These are phyloP conservation scores for Phellopilus nigrolimitatus DNA, from an alignment of 1,284 basidiomycete species.

Conservation along the genomic window DNA sequence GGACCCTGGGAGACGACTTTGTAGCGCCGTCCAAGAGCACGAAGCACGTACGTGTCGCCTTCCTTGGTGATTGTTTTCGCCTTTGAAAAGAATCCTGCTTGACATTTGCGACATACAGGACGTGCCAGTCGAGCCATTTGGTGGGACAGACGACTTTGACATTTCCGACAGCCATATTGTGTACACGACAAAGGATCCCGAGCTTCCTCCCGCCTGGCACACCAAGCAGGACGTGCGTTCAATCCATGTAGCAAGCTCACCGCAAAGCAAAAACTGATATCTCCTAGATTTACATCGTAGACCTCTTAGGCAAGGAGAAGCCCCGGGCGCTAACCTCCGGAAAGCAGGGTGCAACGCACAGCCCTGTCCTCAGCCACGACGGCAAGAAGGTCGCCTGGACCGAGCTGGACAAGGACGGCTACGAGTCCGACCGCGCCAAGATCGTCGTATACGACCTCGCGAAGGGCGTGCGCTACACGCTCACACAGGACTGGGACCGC, in stretches of 20 bases:
- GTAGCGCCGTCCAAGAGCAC: slow-evolving; percentile 60
- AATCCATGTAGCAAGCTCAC: neutral
- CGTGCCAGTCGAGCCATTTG: slow-evolving; percentile 79
- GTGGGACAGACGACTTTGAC: slow-evolving; percentile 72
- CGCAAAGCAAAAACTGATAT: neutral
- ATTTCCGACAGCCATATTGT: slow-evolving; percentile 64
- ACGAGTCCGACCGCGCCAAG: slow-evolving; percentile 78
- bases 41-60: slow-evolving; percentile 47
- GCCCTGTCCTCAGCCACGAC: slow-evolving; percentile 60
- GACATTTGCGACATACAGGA: slow-evolving; percentile 38
- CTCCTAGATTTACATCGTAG: slow-evolving; percentile 59
- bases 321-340: slow-evolving; percentile 74
- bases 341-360: slow-evolving; percentile 75
- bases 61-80: neutral
- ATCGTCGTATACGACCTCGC: slow-evolving; percentile 75
- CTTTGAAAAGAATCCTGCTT: slow-evolving; percentile 1
- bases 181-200: slow-evolving; percentile 82
- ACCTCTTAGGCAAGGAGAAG: slow-evolving; percentile 42
- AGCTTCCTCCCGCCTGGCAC: slow-evolving; percentile 68
- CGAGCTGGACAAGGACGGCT: slow-evolving; percentile 81
- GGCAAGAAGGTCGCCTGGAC: slow-evolving; percentile 81
- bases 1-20: slow-evolving; percentile 49
- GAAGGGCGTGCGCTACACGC: slow-evolving; percentile 59
- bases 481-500: slow-evolving; percentile 82
- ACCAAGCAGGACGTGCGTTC: slow-evolving; percentile 68